Conservation (phyloP, 2,329 filamentous ascomycete species). For the Tolypocladium album region DNA sequence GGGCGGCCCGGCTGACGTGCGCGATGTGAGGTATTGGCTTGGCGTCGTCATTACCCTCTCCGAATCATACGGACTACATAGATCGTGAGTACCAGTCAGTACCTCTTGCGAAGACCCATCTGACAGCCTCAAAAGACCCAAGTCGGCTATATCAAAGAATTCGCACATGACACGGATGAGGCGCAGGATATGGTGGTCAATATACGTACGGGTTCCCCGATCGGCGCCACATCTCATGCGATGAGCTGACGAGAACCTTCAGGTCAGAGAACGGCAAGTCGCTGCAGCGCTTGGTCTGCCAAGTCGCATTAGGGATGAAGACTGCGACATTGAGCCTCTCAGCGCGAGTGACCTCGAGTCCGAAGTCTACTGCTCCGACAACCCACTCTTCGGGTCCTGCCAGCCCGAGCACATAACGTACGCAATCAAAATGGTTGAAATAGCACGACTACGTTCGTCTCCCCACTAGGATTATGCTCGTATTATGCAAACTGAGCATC, state of each 20-base stretch:
- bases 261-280: slow-evolving; percentile 26
- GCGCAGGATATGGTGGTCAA: slow-evolving; percentile 42
- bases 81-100: slow-evolving; percentile 15
- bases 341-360: slow-evolving; percentile 18
- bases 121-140: slow-evolving; percentile 9
- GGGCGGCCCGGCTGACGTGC: slow-evolving; percentile 34
- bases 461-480: no score
- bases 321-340: slow-evolving; percentile 26
- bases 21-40: slow-evolving; percentile 38
- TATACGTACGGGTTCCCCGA: slow-evolving; percentile 29
- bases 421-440: slow-evolving; percentile 26
- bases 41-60: slow-evolving; percentile 39
- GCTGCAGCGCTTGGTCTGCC: slow-evolving; percentile 24
- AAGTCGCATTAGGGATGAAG: slow-evolving; percentile 25
- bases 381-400: slow-evolving; percentile 17
- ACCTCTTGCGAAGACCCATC: neutral
- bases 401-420: slow-evolving; percentile 22
- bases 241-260: neutral
- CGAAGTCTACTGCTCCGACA: slow-evolving; percentile 10
- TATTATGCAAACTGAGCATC: neutral
- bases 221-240: neutral
- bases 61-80: slow-evolving; percentile 35
- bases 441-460: slow-evolving; percentile 19
- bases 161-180: slow-evolving; percentile 21
- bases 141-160: slow-evolving; percentile 12